Evolutionary conservation across 169 alveolate genomes (phyloP).

Genomic region (Babesia divergens): DNA sequence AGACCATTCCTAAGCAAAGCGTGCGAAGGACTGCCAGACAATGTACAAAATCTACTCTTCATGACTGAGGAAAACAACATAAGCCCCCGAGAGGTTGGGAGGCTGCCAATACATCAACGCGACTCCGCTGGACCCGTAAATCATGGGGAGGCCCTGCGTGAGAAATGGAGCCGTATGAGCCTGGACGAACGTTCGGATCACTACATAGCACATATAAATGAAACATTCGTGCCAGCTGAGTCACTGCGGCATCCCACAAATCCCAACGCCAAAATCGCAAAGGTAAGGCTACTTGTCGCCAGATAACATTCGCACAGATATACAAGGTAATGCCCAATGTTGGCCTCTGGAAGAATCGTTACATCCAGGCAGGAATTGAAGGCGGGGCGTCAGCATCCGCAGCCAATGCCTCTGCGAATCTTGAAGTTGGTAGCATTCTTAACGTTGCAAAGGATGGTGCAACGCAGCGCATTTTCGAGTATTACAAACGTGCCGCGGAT

Average conservation of each 20-base stretch:
- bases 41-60: slow-evolving; percentile 1
- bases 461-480: slow-evolving; percentile 56
- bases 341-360: slow-evolving; percentile 53
- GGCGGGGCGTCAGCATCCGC: slow-evolving; percentile 36
- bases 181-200: slow-evolving; percentile 26
- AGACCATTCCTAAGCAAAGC: background rate
- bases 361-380: slow-evolving; percentile 62
- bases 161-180: slow-evolving; percentile 44
- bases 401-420: slow-evolving; percentile 23
- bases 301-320: background rate
- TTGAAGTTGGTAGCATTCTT: slow-evolving; percentile 43
- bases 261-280: slow-evolving; percentile 39
- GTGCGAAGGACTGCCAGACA: slow-evolving; percentile 12
- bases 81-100: background rate
- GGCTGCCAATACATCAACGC: background rate
- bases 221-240: slow-evolving; percentile 32
- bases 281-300: slow-evolving; percentile 13
- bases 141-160: background rate
- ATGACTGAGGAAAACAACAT: background rate
- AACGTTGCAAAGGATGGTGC: slow-evolving; percentile 51
- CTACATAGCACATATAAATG: slow-evolving; percentile 23
- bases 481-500: slow-evolving; percentile 13
- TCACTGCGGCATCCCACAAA: slow-evolving; percentile 45
- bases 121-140: background rate
- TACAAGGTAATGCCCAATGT: slow-evolving; percentile 56